Base-by-base conservation (phyloP, 345 rosid genomes). In the Nephelium lappaceum region DNA sequence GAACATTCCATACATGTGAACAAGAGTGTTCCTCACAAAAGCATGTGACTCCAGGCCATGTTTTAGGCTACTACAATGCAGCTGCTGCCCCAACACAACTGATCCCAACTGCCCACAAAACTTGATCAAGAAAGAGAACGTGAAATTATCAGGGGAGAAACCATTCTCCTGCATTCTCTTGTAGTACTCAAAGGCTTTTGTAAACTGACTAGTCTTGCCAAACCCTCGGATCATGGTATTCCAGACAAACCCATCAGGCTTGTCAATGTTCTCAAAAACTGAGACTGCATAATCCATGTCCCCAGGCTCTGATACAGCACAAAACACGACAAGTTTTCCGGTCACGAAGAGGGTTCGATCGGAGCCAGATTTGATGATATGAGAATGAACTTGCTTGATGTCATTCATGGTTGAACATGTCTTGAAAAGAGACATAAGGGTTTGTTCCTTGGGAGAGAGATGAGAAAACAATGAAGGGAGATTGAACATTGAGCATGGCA, bases 241-340 rank as follows among this genome's bases (percentile, higher is more conserved):
- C 88, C 85, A 86, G 31, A 88, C 80, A 80, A 88, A 88, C 74
- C 84, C 88, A 71, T 88, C 86, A 1, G 89, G 88, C 42, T 71
- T 80, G 36, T 51, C 69, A 45, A 83, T 39, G 6, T 7, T 66
- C 41, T 78, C 77, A 62, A 88, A 88, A 38, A 83, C 63, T 1
- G 82, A 73, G 65, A 67, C 65, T 0, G 88, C 88, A 51, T 83
- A 85, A 10, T 67, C 83, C 88, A 86, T 80, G 64, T 85, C 82
- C 24, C 87, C 86, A 14, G 14, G 76, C 51, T 79, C 80, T 4
- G 89, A 83, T 62, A 69, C 84, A 0, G 86, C 84, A 25, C 89
- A 88, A 73, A 88, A 86, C 2, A 71, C 73, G 12, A 88, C 69
- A 41, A 86, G 43, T 77, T 86, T 86, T 25, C 87, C 84, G 4